Percentiles rank a stretch among this genome's conserved stretches.
Evolutionary conservation across 371 early-diverging fungal genomes (phyloP).

Genomic region (Lichtheimia corymbifera): DNA sequence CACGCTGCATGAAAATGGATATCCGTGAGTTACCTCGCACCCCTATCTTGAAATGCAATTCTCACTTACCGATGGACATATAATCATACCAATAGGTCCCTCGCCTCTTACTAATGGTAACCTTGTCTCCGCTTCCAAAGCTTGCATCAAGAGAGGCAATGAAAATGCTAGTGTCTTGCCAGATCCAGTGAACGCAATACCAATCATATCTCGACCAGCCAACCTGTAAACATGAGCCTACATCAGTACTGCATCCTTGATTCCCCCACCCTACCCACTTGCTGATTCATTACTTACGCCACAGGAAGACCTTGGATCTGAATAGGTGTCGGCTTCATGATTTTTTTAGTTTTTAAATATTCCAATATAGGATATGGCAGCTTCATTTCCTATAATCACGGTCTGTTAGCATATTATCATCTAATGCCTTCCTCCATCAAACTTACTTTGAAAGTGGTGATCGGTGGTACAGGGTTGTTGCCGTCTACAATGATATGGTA

Average conservation of each 20-base stretch:
- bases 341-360: constrained; percentile 81
- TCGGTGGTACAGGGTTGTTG: constrained; percentile 74
- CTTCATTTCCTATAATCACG: constrained; percentile 61
- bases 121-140: constrained; percentile 78
- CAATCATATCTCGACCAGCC: constrained; percentile 92
- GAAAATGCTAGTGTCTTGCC: constrained; percentile 99
- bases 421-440: not conserved
- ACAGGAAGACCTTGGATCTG: constrained; percentile 94
- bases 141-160: constrained; percentile 84
- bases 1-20: constrained; percentile 54
- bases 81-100: constrained; percentile 88
- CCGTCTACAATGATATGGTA: constrained; percentile 78
- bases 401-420: not conserved
- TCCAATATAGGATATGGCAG: constrained; percentile 80
- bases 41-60: not conserved
- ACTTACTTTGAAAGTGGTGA: constrained; percentile 61
- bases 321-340: constrained; percentile 94
- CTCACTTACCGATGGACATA: constrained; percentile 82
- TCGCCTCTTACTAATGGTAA: constrained; percentile 84
- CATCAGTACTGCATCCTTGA: not conserved
- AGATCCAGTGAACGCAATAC: constrained; percentile 98
- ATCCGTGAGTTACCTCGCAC: too few relatives aligned
- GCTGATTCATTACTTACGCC: constrained; percentile 41
- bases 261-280: not conserved
- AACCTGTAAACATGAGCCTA: constrained; percentile 28